Base-by-base conservation (phyloP, 1,284 basidiomycete species). In the Cutaneotrichosporon dermatis region DNA sequence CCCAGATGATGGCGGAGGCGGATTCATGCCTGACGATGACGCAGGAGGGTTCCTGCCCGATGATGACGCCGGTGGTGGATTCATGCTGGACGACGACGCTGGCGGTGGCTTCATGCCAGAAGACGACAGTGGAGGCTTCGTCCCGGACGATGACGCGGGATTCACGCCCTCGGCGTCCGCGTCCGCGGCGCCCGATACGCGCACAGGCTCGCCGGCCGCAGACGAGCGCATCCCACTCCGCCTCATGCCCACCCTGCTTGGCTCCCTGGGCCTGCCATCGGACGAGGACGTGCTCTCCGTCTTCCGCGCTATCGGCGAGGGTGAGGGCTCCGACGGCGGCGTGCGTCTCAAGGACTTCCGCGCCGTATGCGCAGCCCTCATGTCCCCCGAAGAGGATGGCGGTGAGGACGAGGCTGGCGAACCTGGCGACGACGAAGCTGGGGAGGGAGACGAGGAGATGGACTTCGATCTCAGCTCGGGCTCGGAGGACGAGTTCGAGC, bases 211-310 rank as follows among this genome's bases (percentile, higher is more conserved):
- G n/a, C 44, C 44, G 5, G 6, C 44, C 15, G 11, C 13, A 34
- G 12, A 36, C 42, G 62, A 61, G 10, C 61, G 61, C 49, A 63
- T 75, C 40, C 70, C 71, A 0, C 63, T 79, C 10, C 65, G 67
- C 36, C 46, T 69, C 10, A 54, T 79, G 1, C 73, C 77, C 0
- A 51, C 58, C 0, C 59, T 76, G 0, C 68, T 79, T 8, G 45
- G 62, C 0, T 66, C 71, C 0, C 67, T 79, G 2, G 68, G 68
- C 11, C 60, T 79, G 10, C 69, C 73, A 13, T 71, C 70, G 4
- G 77, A 79, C 62, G 70, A 75, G 34, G 77, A 79, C 58, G 77
- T 79, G 6, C 58, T 77, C 12, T 62, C 59, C 2, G 75, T 76
- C 1, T 77, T 79, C 58, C 67, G 63, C 44, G 69, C 71, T 3